Evolutionary conservation across 331 rosid genomes (phyloP).

Genomic region (Pyracantha coccinea): DNA sequence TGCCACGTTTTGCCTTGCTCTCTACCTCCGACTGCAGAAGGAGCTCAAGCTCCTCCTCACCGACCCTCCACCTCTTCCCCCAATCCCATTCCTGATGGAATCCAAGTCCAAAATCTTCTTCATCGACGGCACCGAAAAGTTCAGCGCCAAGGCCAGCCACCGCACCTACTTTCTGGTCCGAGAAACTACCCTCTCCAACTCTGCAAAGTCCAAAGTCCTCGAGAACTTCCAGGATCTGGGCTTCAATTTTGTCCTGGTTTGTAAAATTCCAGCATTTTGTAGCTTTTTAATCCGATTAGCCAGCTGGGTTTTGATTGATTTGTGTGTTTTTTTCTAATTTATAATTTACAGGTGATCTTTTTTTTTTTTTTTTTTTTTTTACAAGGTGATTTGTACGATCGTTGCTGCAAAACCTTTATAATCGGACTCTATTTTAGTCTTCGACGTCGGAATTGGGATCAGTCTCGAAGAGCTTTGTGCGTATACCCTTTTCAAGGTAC

Average conservation of each 20-base stretch:
- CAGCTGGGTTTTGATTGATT: background rate
- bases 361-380: no score
- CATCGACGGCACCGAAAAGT: slow-evolving; percentile 58
- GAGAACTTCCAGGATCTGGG: slow-evolving; percentile 32
- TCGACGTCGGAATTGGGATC: no score
- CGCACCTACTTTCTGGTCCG: slow-evolving; percentile 39
- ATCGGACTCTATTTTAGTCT: no score
- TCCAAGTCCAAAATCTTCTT: slow-evolving; percentile 34
- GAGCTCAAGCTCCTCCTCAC: no score
- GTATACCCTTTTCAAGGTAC: no score
- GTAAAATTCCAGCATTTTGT: background rate
- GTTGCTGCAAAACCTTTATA: no score
- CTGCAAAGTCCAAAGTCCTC: slow-evolving; percentile 25
- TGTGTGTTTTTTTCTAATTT: background rate
- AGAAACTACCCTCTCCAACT: slow-evolving; percentile 29
- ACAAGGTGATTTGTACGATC: no score
- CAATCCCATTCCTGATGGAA: slow-evolving; percentile 1
- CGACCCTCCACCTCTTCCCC: background rate
- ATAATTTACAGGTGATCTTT: slow-evolving; percentile 45
- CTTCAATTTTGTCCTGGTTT: slow-evolving; percentile 23
- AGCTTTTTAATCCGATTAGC: background rate
- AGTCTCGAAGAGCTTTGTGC: no score
- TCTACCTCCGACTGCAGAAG: no score
- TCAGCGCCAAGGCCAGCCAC: slow-evolving; percentile 48
- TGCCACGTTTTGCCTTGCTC: no score